Conservation (phyloP, 139 green algal genomes). For the Chlamydomonas urium region DNA sequence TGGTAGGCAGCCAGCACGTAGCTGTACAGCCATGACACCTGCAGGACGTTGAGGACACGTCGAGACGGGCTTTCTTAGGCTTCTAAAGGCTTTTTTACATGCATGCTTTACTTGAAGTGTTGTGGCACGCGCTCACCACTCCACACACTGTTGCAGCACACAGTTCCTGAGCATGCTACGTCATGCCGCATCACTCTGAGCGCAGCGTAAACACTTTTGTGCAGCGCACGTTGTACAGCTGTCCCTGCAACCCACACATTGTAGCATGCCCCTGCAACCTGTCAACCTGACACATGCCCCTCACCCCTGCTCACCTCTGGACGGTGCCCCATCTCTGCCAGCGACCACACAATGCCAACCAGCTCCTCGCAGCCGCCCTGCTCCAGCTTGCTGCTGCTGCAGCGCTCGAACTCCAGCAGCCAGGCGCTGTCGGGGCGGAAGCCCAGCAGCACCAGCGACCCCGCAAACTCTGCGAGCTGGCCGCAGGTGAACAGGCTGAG, state of each 20-base stretch:
- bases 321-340: constrained; percentile 12
- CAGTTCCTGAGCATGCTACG: not conserved
- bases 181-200: no score
- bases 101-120: not conserved
- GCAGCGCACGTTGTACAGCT: no score
- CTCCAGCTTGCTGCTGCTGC: not conserved
- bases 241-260: not conserved
- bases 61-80: not conserved
- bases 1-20: constrained; percentile 41
- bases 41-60: not conserved
- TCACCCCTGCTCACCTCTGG: not conserved
- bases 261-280: not conserved
- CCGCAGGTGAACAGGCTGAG: not conserved
- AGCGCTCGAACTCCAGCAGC: constrained; percentile 15
- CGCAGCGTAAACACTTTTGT: no score
- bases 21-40: constrained; percentile 47
- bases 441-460: constrained; percentile 16
- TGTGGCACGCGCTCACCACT: not conserved
- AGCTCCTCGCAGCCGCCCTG: not conserved
- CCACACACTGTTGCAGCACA: not conserved
- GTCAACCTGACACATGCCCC: not conserved
- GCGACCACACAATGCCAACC: constrained; percentile 1
- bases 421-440: constrained; percentile 23
- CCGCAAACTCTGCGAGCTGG: constrained; percentile 11
- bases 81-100: not conserved